Conservation (phyloP, 2,329 filamentous ascomycete species). For the Colletotrichum aenigma region DNA sequence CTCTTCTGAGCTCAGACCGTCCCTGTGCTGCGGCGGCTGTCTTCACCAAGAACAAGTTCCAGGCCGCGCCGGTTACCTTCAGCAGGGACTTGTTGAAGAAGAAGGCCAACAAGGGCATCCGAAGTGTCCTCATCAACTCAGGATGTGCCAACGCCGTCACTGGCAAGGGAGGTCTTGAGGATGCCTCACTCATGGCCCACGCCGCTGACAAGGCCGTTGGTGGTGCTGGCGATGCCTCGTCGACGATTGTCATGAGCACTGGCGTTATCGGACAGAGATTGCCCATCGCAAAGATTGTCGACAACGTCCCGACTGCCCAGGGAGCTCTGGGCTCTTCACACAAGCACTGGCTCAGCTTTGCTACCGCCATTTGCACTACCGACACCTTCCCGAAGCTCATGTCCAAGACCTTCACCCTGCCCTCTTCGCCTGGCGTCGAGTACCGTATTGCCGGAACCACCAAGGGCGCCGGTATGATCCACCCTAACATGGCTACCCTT, state of each 20-base stretch:
- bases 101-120: constrained; percentile 71
- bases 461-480: constrained; percentile 98
- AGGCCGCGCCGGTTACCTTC: constrained; percentile 92
- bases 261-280: constrained; percentile 95
- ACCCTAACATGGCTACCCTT: constrained; percentile 97
- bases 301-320: constrained; percentile 79
- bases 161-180: constrained; percentile 84
- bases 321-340: constrained; percentile 75
- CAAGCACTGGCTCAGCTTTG: constrained; percentile 84
- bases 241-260: constrained; percentile 96
- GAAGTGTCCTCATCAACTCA: constrained; percentile 89
- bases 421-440: constrained; percentile 74
- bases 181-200: constrained; percentile 83
- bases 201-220: constrained; percentile 72
- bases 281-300: constrained; percentile 88
- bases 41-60: constrained; percentile 98
- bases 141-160: constrained; percentile 98
- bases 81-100: constrained; percentile 74
- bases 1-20: constrained; percentile 83
- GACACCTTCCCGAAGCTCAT: constrained; percentile 98
- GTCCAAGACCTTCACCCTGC: constrained; percentile 82
- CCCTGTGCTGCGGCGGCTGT: constrained; percentile 90
- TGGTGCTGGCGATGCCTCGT: constrained; percentile 39
- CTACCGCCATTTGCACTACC: constrained; percentile 94
- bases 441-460: constrained; percentile 94